A percentile compares a stretch with the other conserved stretches of the same genome.
Conservation (phyloP, 192 early-diverging fungal genomes). For the Coemansia sp. region DNA sequence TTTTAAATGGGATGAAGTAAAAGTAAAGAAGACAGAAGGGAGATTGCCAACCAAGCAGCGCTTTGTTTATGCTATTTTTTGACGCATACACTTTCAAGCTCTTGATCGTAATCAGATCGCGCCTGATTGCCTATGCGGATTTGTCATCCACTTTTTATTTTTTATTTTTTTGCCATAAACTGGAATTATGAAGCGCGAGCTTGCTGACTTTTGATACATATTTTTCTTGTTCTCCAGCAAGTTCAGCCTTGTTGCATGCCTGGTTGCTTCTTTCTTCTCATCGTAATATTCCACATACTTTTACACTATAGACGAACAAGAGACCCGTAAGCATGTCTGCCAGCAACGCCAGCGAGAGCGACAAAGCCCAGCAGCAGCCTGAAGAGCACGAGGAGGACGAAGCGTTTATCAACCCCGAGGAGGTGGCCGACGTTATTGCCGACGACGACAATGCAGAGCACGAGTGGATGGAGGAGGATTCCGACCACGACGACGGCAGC, state of each 20-base stretch:
- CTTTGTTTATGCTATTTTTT: neutral
- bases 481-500: conserved; percentile 22
- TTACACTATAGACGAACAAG: neutral
- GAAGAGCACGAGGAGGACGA: conserved; percentile 53
- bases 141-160: conserved; percentile 14
- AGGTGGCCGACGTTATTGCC: conserved; percentile 28
- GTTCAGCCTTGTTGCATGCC: neutral
- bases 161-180: neutral
- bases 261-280: too few relatives aligned
- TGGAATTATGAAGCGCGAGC: too few relatives aligned
- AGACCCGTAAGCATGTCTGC: conserved; percentile 11
- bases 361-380: conserved; percentile 53
- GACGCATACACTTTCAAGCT: neutral
- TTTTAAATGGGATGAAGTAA: neutral
- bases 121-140: neutral
- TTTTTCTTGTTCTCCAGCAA: neutral
- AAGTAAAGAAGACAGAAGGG: neutral
- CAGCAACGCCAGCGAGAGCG: conserved; percentile 22
- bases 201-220: too few relatives aligned
- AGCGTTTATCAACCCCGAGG: conserved; percentile 36
- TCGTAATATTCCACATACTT: neutral
- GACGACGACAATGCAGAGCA: conserved; percentile 26
- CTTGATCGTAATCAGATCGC: neutral
- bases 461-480: conserved; percentile 55
- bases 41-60: neutral